Evolutionary conservation across 495 filamentous ascomycete species (phyloP).

Genomic region (Physcia stellaris): DNA sequence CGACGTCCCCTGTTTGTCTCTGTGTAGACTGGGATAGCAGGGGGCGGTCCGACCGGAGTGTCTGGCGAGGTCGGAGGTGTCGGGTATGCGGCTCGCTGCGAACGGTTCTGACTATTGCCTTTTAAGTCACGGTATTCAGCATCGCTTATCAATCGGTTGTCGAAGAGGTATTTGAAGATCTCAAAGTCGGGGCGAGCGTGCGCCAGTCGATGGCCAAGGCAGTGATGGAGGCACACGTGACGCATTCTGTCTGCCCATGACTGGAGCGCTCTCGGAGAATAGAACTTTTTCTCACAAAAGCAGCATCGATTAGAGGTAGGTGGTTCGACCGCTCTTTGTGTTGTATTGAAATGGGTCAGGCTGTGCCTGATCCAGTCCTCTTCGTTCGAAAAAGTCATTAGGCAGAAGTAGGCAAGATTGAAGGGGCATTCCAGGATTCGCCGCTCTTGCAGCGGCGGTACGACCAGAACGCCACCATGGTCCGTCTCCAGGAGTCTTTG

Average conservation of each 20-base stretch:
- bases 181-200: conserved; percentile 12
- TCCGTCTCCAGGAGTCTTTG: neutral
- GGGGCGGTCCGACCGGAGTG: too few relatives aligned
- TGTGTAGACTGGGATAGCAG: neutral
- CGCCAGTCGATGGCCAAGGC: conserved; percentile 6
- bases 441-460: neutral
- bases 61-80: conserved; percentile 4
- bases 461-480: conserved; percentile 1
- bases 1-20: neutral
- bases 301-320: conserved; percentile 8
- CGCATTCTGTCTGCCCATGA: conserved; percentile 11
- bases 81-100: neutral
- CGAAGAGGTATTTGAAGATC: conserved; percentile 12
- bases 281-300: conserved; percentile 10
- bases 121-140: conserved; percentile 8
- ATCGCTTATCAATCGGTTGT: conserved; percentile 3
- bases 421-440: conserved; percentile 10
- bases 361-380: conserved; percentile 10
- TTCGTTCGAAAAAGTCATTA: neutral
- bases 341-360: conserved; percentile 8
- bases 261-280: neutral
- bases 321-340: conserved; percentile 7
- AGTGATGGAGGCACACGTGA: conserved; percentile 13
- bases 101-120: conserved; percentile 5
- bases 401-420: conserved; percentile 3